Percentiles rank a stretch among this genome's conserved stretches.
These are phyloP conservation scores for Exophiala oligosperma DNA, from an alignment of 2,329 filamentous ascomycete genomes.

Conservation along the genomic window DNA sequence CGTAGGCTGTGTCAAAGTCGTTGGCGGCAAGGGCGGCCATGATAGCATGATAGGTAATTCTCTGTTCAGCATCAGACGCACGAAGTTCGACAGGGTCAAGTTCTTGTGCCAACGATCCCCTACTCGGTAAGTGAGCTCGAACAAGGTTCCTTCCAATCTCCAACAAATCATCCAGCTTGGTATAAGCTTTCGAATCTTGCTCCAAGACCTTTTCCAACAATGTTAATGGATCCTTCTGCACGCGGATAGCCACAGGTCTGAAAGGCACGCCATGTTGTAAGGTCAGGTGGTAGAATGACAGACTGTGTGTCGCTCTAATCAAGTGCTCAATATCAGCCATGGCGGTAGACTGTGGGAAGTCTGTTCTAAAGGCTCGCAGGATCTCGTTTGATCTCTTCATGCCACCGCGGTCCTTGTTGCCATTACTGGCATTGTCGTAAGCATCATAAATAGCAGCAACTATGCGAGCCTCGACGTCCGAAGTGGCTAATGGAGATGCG, in stretches of 20 bases:
- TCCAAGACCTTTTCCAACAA: constrained; percentile 61
- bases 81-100: constrained; percentile 19
- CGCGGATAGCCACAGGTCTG: constrained; percentile 66
- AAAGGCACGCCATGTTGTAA: constrained; percentile 66
- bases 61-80: constrained; percentile 42
- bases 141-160: constrained; percentile 62
- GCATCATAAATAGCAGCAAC: constrained; percentile 53
- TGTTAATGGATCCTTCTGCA: constrained; percentile 59
- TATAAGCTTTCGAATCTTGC: constrained; percentile 63
- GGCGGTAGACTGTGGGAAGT: constrained; percentile 41
- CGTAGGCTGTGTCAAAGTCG: constrained; percentile 63
- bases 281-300: constrained; percentile 66
- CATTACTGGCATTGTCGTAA: constrained; percentile 67
- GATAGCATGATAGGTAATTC: constrained; percentile 48
- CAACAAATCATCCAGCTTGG: constrained; percentile 63
- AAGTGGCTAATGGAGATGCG: constrained; percentile 39
- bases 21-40: constrained; percentile 44
- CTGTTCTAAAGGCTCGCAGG: constrained; percentile 43
- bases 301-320: constrained; percentile 61
- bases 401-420: constrained; percentile 61
- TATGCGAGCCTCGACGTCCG: constrained; percentile 54
- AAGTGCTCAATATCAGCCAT: constrained; percentile 53
- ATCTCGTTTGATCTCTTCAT: constrained; percentile 63
- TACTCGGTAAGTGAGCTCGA: constrained; percentile 40
- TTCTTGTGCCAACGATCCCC: constrained; percentile 8